Evolutionary conservation across 768 basidiomycete genomes (phyloP), one percentile per base, ranked within the genome.

Genomic region (Clavulina sp.): DNA sequence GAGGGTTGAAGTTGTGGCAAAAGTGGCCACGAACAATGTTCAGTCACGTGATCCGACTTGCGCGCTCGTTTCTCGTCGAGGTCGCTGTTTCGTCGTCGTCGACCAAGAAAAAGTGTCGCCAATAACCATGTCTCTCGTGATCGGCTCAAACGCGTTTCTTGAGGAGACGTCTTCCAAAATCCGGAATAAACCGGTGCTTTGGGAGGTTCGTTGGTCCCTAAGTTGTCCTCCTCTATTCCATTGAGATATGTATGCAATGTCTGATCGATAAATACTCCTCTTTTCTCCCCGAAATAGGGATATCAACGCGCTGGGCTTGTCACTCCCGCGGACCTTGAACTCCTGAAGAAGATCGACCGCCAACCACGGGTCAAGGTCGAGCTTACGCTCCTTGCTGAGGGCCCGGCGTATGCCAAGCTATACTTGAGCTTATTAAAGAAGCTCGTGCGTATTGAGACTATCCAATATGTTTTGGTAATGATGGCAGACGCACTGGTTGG

Each of bases 291-390:
- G 19, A 48, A 23, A 58, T 58, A 96, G 91, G 89, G 84, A 54
- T 95, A 96, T 69, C 91, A 95, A 68, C 81, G 93, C 58, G 91
- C 88, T 41, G 87, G 80, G 41, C 77, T 91, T 40, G 76, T 97
- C 60, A 85, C 87, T 6, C 72, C 75, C 3, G 89, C 95, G 52
- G 91, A 96, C 63, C 75, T 95, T 16, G 67, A 74, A 7, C 74
- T 85, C 57, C 80, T 97, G 62, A 95, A 95, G 75, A 84, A 77
- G 61, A 81, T 95, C 21, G 88, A 91, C 65, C 76, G 82, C 55
- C 84, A 85, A 60, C 71, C 84, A 41, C 74, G 72, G 63, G 65
- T 78, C 51, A 81, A 78, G 71, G 74, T 72, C 19, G 83, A 92
- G 59, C 77, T 83, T 2, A 68, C 86, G 13, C 75, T 87, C 43